These are phyloP conservation scores for Inonotus obliquus DNA, from an alignment of 1,284 basidiomycete species.

Conservation along the genomic window DNA sequence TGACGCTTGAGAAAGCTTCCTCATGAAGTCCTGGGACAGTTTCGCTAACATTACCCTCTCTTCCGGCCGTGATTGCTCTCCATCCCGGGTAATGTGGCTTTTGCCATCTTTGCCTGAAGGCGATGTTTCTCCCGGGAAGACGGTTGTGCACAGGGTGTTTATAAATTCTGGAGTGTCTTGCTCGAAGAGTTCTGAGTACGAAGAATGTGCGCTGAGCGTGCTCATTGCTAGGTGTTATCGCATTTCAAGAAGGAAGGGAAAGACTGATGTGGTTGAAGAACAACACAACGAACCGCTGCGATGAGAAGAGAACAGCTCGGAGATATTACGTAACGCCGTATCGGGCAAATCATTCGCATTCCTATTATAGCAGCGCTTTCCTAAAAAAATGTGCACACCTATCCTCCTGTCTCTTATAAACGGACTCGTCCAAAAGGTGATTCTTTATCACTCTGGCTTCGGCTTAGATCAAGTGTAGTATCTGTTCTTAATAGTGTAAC, in stretches of 20 bases:
- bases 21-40: slow-evolving; percentile 13
- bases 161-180: slow-evolving; percentile 53
- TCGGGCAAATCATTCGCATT: too few relatives aligned
- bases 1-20: slow-evolving; percentile 9
- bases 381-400: too few relatives aligned
- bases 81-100: neutral
- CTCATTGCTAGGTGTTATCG: slow-evolving; percentile 7
- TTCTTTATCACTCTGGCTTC: slow-evolving; percentile 84
- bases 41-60: slow-evolving; percentile 16
- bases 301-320: neutral
- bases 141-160: slow-evolving; percentile 40
- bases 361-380: too few relatives aligned
- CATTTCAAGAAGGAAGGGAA: neutral
- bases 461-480: slow-evolving; percentile 97
- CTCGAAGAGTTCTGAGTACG: slow-evolving; percentile 32
- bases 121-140: slow-evolving; percentile 43
- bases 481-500: slow-evolving; percentile 86
- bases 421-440: neutral
- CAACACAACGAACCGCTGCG: neutral
- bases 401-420: too few relatives aligned
- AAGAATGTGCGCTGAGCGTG: slow-evolving; percentile 8
- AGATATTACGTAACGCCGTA: too few relatives aligned
- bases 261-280: neutral
- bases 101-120: slow-evolving; percentile 8
- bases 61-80: neutral